Conservation (phyloP, 2,329 filamentous ascomycete species). For the Epichloe gansuensis region DNA sequence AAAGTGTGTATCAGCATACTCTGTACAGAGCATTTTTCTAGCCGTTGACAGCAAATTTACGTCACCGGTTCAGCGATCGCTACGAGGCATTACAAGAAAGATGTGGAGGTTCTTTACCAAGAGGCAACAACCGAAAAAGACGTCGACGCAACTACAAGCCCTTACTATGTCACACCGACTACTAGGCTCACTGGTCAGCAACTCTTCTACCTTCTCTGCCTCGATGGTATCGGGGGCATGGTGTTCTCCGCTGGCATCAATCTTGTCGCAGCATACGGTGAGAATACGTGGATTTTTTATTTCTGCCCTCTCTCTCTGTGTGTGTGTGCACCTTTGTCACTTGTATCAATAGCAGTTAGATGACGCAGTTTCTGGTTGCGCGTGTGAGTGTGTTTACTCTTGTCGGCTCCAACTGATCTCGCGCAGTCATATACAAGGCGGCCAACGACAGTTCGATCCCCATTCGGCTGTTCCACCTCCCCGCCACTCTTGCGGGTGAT, state of each 20-base stretch:
- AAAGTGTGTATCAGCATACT: too few species aligned
- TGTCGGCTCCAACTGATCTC: background rate
- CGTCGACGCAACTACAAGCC: background rate
- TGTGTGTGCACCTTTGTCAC: background rate
- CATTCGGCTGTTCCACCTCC: background rate
- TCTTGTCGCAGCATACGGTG: background rate
- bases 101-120: background rate
- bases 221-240: background rate
- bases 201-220: background rate
- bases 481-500: slow-evolving; percentile 3
- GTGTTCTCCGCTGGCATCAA: background rate
- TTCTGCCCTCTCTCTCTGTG: too few species aligned
- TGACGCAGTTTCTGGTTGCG: too few species aligned
- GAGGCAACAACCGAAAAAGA: background rate
- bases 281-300: background rate
- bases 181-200: background rate
- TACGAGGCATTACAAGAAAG: background rate
- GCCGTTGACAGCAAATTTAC: too few species aligned
- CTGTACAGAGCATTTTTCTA: too few species aligned
- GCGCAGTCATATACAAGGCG: background rate
- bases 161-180: background rate
- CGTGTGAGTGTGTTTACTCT: too few species aligned
- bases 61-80: background rate
- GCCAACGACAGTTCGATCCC: background rate
- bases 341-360: background rate